These are phyloP conservation scores for Pichia membranifaciens DNA, from an alignment of 805 yeast species.

Conservation along the genomic window DNA sequence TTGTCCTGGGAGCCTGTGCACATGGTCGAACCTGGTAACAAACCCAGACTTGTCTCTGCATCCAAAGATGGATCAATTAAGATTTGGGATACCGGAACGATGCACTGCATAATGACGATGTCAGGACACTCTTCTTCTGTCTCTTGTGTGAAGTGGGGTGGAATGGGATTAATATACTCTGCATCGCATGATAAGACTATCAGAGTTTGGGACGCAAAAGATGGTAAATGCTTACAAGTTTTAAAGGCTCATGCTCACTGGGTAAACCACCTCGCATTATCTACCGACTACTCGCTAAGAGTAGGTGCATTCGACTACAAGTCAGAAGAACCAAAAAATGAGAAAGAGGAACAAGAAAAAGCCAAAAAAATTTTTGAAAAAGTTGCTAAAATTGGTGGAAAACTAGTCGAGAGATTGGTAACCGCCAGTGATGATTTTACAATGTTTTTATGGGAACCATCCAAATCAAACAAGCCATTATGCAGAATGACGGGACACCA, in stretches of 20 bases:
- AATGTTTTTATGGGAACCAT: slow-evolving; percentile 95
- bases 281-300: slow-evolving; percentile 84
- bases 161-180: slow-evolving; percentile 74
- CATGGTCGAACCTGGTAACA: slow-evolving; percentile 56
- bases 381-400: slow-evolving; percentile 54
- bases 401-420: slow-evolving; percentile 67
- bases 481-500: slow-evolving; percentile 98
- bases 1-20: slow-evolving; percentile 94
- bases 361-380: slow-evolving; percentile 61
- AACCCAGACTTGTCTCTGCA: slow-evolving; percentile 72
- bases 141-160: slow-evolving; percentile 97
- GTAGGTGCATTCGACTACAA: slow-evolving; percentile 85
- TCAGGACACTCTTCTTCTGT: slow-evolving; percentile 87
- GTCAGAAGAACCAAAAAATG: slow-evolving; percentile 39
- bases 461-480: slow-evolving; percentile 71
- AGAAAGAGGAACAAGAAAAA: slow-evolving; percentile 41
- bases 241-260: slow-evolving; percentile 92
- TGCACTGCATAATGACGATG: slow-evolving; percentile 63
- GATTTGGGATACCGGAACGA: slow-evolving; percentile 78
- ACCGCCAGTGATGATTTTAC: slow-evolving; percentile 97
- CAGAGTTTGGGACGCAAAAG: slow-evolving; percentile 80
- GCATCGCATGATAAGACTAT: slow-evolving; percentile 96
- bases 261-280: slow-evolving; percentile 90
- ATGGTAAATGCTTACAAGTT: slow-evolving; percentile 73
- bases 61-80: slow-evolving; percentile 89